Conservation (phyloP, 169 alveolate species). For the Cyclospora cayetanensis region DNA sequence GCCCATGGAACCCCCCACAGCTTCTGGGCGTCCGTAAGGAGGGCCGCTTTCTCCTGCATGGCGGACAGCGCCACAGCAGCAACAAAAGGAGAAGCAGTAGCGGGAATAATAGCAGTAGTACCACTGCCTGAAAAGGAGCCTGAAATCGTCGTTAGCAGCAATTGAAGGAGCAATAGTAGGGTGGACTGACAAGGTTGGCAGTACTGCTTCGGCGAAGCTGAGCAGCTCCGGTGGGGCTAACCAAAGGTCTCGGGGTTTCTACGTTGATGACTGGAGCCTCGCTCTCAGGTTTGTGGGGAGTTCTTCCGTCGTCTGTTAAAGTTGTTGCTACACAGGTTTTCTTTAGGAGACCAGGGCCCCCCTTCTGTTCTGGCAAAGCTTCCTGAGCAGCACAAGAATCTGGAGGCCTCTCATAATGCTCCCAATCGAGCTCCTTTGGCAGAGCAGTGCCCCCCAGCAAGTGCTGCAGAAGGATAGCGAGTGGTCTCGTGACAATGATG, state of each 20-base stretch:
- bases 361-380: neutral
- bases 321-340: constrained; percentile 6
- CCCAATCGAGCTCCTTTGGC: neutral
- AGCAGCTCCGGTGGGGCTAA: neutral
- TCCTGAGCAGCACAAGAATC: neutral
- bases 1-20: constrained; percentile 54
- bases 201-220: neutral
- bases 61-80: neutral
- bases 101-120: neutral
- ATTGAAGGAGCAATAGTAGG: neutral
- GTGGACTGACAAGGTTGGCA: neutral
- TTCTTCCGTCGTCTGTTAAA: neutral
- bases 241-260: neutral
- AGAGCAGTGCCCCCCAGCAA: constrained; percentile 6
- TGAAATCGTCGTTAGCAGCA: neutral
- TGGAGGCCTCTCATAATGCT: neutral
- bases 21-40: constrained; percentile 12
- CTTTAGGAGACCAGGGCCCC: neutral
- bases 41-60: constrained; percentile 19
- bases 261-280: neutral
- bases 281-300: neutral
- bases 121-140: neutral
- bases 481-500: constrained; percentile 6
- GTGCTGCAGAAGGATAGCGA: constrained; percentile 31
- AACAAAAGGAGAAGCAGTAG: neutral